Evolutionary conservation across 352 stramenopile genomes (phyloP).

Genomic region (Phytophthora vignae): DNA sequence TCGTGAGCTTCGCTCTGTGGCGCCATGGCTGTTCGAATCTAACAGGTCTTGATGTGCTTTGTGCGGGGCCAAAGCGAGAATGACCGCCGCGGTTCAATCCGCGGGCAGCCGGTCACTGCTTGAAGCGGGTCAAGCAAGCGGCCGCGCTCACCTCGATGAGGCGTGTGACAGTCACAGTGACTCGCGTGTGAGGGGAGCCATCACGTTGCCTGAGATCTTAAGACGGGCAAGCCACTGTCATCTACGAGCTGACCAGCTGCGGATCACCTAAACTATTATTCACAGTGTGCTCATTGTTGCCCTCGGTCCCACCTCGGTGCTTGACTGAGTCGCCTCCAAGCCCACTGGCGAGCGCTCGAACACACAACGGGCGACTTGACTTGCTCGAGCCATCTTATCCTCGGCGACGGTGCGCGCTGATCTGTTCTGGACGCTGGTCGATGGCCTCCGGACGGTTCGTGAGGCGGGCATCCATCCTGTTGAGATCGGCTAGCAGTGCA

Average conservation of each 20-base stretch:
- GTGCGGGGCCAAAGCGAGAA: conserved; percentile 23
- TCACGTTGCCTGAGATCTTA: conserved; percentile 43
- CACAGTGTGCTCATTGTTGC: neutral
- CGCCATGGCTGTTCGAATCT: conserved; percentile 17
- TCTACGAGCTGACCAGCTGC: conserved; percentile 15
- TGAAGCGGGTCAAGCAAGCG: conserved; percentile 2
- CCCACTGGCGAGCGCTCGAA: conserved; percentile 5
- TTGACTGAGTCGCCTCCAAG: conserved; percentile 22
- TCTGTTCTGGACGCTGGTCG: conserved; percentile 17
- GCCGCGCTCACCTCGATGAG: conserved; percentile 27
- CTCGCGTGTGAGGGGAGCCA: conserved; percentile 27
- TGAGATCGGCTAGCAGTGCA: conserved; percentile 7
- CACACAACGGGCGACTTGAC: neutral
- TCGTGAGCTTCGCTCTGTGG: conserved; percentile 13
- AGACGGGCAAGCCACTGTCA: conserved; percentile 17
- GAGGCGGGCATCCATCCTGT: neutral
- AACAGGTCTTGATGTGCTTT: conserved; percentile 2
- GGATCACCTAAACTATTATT: neutral
- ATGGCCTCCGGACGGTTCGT: conserved; percentile 7
- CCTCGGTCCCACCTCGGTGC: conserved; percentile 21
- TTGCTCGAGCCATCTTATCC: conserved; percentile 16
- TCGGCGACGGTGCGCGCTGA: conserved; percentile 6
- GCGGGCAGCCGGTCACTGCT: neutral
- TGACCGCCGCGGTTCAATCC: conserved; percentile 7
- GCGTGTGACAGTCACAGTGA: too few relatives aligned